These are phyloP conservation scores for Besnoitia besnoiti DNA, from an alignment of 169 alveolate species.

Conservation along the genomic window DNA sequence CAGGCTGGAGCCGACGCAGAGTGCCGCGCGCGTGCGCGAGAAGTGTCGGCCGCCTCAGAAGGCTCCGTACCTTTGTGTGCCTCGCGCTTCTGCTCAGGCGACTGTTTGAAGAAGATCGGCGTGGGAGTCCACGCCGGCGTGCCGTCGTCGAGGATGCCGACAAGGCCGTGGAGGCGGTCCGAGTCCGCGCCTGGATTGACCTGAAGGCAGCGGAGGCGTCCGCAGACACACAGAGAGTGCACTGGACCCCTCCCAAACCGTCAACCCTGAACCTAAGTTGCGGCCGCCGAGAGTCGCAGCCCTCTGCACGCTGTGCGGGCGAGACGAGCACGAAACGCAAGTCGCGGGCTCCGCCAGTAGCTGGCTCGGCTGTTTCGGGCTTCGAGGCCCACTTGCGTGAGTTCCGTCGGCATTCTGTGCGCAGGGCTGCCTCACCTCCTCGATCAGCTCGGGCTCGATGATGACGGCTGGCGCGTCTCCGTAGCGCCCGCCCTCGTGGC, in stretches of 20 bases:
- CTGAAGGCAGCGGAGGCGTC: too few relatives aligned
- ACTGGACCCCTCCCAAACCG: background rate
- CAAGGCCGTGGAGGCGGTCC: slow-evolving; percentile 26
- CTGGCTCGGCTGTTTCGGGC: too few relatives aligned
- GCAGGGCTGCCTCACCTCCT: slow-evolving; percentile 2
- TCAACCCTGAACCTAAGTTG: too few relatives aligned
- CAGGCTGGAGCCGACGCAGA: too few relatives aligned
- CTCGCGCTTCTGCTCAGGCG: background rate
- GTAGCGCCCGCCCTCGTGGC: background rate
- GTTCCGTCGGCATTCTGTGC: too few relatives aligned
- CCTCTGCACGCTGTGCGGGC: too few relatives aligned
- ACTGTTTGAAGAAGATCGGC: slow-evolving; percentile 1
- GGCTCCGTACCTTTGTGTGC: slow-evolving; percentile 24
- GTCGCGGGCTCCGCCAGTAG: too few relatives aligned
- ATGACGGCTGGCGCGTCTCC: slow-evolving; percentile 16
- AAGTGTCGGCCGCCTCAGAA: too few relatives aligned
- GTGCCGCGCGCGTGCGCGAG: too few relatives aligned
- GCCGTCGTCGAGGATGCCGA: slow-evolving; percentile 3
- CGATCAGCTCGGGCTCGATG: slow-evolving; percentile 20
- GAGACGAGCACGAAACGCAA: too few relatives aligned
- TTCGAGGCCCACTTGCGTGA: too few relatives aligned
- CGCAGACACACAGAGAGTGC: background rate
- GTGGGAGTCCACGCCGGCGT: slow-evolving; percentile 11
- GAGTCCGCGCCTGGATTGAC: slow-evolving; percentile 27
- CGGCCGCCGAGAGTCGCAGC: too few relatives aligned